Base-by-base conservation (phyloP, 1,139 yeast species). In the Suhomyces bribrorum region DNA sequence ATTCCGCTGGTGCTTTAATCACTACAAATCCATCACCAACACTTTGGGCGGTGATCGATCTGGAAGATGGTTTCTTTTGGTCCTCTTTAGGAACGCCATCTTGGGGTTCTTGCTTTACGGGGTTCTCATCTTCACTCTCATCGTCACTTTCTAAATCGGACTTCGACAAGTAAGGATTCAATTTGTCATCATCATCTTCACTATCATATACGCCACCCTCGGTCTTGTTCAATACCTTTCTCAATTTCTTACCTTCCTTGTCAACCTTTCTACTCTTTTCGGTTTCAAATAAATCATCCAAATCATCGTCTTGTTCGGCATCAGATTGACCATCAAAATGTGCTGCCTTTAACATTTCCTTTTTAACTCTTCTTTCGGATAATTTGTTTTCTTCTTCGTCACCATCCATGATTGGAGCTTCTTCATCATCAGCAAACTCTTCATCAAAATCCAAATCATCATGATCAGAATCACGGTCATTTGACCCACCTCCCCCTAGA, bases 341-440 rank as follows among this genome's bases (percentile, higher is more conserved):
- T 34, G 84, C 84, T 1, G 96, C 96, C 43, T 81, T 78, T 46
- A 88, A 73, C 92, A 87, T 89, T 62, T 92, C 97, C 52, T 79
- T 83, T 63, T 90, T 92, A 58, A 92, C 84, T 54, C 89, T 84
- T 48, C 78, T 79, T 60, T 92, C 97, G 28, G 90, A 86, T 50
- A 89, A 86, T 59, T 86, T 89, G 58, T 88, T 86, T 57, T 92
- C 98, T 54, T 88, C 95, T 57, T 92, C 98, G 41, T 90, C 89
- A 36, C 97, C 97, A 56, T 92, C 98, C 77, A 92, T 82, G 44
- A 90, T 86, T 20, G 98, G 98, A 1, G 97, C 97, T 61, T 92
- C 98, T 65, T 92, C 98, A 61, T 92, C 98, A 62, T 92, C 98
- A 15, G 95, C 97, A 64, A 92, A 92, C 59, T 90, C 97, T 59